Evolutionary conservation across 768 basidiomycete species (phyloP), one percentile per base, ranked within the genome.

Genomic region (Scleroderma bovista): DNA sequence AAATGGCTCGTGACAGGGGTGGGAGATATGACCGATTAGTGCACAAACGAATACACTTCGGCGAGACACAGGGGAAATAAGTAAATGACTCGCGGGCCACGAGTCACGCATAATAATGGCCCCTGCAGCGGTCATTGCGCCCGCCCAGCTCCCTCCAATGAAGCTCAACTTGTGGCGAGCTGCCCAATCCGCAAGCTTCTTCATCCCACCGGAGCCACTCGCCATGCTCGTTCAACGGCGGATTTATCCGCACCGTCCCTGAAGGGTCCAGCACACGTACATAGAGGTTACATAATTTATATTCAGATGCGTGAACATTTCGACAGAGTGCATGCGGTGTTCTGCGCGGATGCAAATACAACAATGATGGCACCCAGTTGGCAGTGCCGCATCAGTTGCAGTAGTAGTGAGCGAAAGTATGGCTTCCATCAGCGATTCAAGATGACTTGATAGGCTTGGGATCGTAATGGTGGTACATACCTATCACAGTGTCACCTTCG

Each of bases 131-230:
- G 72, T 75, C 59, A 90, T 74, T 63, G 83, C 80, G 10, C 74
- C 63, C 1, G 84, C 87, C 88, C 89, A 91, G 41, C 82, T 76
- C 34, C 83, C 84, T 31, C 83, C 72, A 54, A 91, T 85, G 52
- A 87, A 64, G 53, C 79, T 79, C 58, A 86, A 83, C 64, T 89
- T 78, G 57, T 88, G 84, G 20, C 81, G 73, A 22, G 62, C 70
- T 6, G 80, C 78, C 77, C 84, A 88, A 54, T 88, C 83, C 1
- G 69, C 70, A 24, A 78, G 53, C 60, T 84, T 87, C 33, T 60
- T 70, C 16, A 69, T 77, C 75, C 86, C 86, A 85, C 50, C 71
- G 65, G 31, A 54, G 55, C 15, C 42, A 54, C 32, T 58, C 63
- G 23, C 53, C 59, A 36, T 63, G 65, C 45, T 74, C 72, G 72